Base-by-base conservation (phyloP, 345 rosid species). In the Populus davidiana region DNA sequence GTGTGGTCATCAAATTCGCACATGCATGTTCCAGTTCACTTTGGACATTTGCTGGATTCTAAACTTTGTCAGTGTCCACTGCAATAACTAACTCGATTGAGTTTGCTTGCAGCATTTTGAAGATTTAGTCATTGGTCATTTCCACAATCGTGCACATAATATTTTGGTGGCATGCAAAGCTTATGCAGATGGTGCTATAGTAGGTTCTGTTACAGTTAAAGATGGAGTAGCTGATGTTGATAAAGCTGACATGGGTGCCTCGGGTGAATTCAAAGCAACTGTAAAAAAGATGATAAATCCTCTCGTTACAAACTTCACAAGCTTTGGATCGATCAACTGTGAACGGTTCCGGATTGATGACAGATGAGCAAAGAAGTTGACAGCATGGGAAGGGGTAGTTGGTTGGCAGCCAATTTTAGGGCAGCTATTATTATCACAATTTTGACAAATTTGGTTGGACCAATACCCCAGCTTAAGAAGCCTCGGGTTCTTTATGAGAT, bases 101-200 rank as follows among this genome's bases (percentile, higher is more conserved):
- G 35, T 79, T 44, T 75, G 38, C 50, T 75, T 81, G 84, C 87
- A 89, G 92, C 78, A 87, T 75, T 87, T 89, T 68, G 89, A 87
- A 76, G 89, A 76, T 62, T 79, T 83, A 49, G 89, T 86, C 52
- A 62, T 61, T 20, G 82, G 84, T 6, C 90, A 89, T 80, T 89
- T 89, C 41, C 83, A 83, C 14, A 69, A 29, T 62, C 75, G 73
- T 14, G 89, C 86, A 5, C 76, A 4, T 52, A 80, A 80, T 75
- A 87, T 89, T 78, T 80, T 89, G 50, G 76, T 59, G 16, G 88
- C 92, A 33, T 87, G 90, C 64, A 71, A 70, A 79, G 90, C 89
- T 50, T 89, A 89, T 62, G 31, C 43, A 39, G 81, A 81, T 36
- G 92, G 90, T 67, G 83, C 85, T 50, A 62, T n/a, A 6, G 86